Evolutionary conservation across 2,329 filamentous ascomycete genomes (phyloP).

Genomic region (Calycina herbarum): DNA sequence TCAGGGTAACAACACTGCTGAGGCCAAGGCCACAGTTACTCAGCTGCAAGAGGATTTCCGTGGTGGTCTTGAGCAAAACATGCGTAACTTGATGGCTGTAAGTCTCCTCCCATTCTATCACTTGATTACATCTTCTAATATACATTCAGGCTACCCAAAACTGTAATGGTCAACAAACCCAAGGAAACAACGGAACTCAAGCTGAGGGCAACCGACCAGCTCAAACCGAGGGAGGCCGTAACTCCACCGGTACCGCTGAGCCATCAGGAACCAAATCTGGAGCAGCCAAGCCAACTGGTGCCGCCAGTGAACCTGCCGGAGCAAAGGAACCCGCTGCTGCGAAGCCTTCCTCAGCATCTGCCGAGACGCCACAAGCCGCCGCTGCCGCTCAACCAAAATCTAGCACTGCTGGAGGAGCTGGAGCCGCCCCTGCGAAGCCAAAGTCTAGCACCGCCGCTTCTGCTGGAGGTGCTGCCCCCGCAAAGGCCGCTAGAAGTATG

Average conservation of each 20-base stretch:
- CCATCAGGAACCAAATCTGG: not conserved
- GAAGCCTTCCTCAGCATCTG: not conserved
- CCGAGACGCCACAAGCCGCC: not conserved
- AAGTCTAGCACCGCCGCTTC: too few relatives aligned
- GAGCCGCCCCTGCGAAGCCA: too few relatives aligned
- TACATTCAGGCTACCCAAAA: not conserved
- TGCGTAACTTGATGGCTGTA: conserved; percentile 2
- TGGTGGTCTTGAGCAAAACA: not conserved
- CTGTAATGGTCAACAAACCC: not conserved
- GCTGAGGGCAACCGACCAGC: too few relatives aligned
- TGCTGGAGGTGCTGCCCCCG: too few relatives aligned
- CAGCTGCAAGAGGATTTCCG: not conserved
- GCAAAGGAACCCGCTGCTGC: not conserved
- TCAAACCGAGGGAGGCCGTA: too few relatives aligned
- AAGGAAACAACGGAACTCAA: too few relatives aligned
- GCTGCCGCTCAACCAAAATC: too few relatives aligned
- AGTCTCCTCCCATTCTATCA: not conserved
- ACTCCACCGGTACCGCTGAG: not conserved
- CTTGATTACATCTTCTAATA: not conserved
- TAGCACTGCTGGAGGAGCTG: too few relatives aligned
- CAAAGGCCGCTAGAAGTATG: not conserved
- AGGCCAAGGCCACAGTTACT: not conserved
- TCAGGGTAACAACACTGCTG: not conserved
- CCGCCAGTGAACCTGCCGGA: not conserved
- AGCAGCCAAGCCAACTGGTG: not conserved